Evolutionary conservation across 2,329 filamentous ascomycete genomes (phyloP).

Genomic region (Trichoderma sp.): DNA sequence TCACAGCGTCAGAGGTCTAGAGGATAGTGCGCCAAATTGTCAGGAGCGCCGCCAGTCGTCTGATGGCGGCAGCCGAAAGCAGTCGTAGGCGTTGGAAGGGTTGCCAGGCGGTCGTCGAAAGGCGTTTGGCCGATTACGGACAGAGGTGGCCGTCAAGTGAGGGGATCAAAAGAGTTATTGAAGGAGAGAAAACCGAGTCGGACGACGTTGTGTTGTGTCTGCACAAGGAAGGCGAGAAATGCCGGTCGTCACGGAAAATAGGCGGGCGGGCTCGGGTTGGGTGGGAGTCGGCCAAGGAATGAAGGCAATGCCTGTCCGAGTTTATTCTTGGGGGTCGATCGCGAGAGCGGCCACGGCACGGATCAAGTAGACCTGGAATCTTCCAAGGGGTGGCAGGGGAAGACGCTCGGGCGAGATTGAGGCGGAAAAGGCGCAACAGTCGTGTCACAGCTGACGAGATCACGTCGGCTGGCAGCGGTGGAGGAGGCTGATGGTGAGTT

Average conservation of each 20-base stretch:
- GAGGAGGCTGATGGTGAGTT: no score
- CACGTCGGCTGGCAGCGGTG: not conserved
- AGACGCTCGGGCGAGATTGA: not conserved
- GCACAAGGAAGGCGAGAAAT: not conserved
- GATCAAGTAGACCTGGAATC: not conserved
- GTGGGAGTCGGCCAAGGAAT: constrained; percentile 23
- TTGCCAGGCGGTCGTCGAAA: not conserved
- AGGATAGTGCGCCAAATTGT: not conserved
- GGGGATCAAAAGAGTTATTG: not conserved
- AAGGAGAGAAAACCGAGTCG: not conserved
- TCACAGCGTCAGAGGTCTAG: not conserved
- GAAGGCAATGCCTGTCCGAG: constrained; percentile 17
- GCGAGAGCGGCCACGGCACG: constrained; percentile 10
- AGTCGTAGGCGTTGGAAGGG: not conserved
- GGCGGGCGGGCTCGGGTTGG: constrained; percentile 16
- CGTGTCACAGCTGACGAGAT: constrained; percentile 7
- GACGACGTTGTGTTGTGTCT: not conserved
- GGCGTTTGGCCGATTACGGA: not conserved
- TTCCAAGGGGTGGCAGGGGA: not conserved
- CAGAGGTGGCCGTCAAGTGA: not conserved
- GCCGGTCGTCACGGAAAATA: not conserved
- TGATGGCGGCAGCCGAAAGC: not conserved
- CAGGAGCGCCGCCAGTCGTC: constrained; percentile 1
- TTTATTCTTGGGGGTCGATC: constrained; percentile 10
- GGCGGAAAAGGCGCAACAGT: constrained; percentile 6